phyloP scores from a whole-genome alignment of 805 yeast genomes.

The Candida hungchunana region DNA sequence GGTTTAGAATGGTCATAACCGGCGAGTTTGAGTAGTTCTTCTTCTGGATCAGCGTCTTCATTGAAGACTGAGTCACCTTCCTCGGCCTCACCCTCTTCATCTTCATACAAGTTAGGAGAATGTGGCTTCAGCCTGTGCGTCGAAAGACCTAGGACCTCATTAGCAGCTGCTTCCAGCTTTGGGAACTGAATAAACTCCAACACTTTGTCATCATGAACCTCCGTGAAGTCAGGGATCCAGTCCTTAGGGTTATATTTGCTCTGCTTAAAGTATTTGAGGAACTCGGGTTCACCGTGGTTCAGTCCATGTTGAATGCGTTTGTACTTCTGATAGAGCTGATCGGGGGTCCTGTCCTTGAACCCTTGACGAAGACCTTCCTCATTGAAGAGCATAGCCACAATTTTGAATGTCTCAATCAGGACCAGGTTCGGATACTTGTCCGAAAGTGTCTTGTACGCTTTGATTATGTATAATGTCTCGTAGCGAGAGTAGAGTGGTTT shows the following conservation, averaged over 20 bases:
- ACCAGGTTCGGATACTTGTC: slow-evolving; percentile 21
- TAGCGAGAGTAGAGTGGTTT: slow-evolving; percentile 26
- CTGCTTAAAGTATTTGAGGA: slow-evolving; percentile 16
- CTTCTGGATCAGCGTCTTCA: slow-evolving; percentile 14
- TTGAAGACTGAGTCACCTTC: background rate
- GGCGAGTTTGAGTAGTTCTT: slow-evolving; percentile 18
- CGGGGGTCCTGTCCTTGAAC: slow-evolving; percentile 25
- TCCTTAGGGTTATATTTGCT: slow-evolving; percentile 20
- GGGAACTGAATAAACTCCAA: slow-evolving; percentile 16
- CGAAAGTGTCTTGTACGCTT: slow-evolving; percentile 19
- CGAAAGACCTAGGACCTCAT: slow-evolving; percentile 12
- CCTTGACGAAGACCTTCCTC: slow-evolving; percentile 21
- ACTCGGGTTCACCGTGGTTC: slow-evolving; percentile 25
- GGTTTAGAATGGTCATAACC: slow-evolving; percentile 12
- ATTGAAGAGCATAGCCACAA: slow-evolving; percentile 21
- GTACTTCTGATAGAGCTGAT: slow-evolving; percentile 27
- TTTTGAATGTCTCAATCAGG: slow-evolving; percentile 22
- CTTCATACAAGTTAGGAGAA: slow-evolving; percentile 3
- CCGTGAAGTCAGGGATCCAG: slow-evolving; percentile 23
- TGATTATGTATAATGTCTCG: slow-evolving; percentile 24
- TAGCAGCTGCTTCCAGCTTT: slow-evolving; percentile 16
- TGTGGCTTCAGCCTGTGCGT: slow-evolving; percentile 9
- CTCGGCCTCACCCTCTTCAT: slow-evolving; percentile 7
- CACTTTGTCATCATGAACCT: slow-evolving; percentile 8
- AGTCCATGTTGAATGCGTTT: slow-evolving; percentile 25